Evolutionary conservation across 306 rosid genomes (phyloP), one percentile per base, ranked within the genome.

Genomic region (Abrus precatorius): DNA sequence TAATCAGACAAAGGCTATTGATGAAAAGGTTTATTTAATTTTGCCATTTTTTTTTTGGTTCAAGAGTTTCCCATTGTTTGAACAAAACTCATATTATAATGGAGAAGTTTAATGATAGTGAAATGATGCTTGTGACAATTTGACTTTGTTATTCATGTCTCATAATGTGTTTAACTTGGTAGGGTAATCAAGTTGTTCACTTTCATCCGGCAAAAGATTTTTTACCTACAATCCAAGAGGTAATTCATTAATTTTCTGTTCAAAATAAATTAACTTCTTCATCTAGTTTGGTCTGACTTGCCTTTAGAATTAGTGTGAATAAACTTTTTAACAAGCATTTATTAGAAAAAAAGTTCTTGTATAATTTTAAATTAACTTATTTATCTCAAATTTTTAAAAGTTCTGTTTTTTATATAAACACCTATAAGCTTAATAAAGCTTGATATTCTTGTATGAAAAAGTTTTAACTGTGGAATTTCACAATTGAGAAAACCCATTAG

Each of bases 141-240:
- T 50, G 40, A 52, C 6, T 56, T 14, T 74, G 50, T 62, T 56
- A 57, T 49, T 34, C n/a, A 33, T 56, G 27, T 80, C 52, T 20
- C 30, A n/a, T 27, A 30, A 38, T 30, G 8, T 77, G 53, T 29
- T 20, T 11, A 5, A 20, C 12, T 83, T 59, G 78, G 3, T 54
- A 90, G 94, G 91, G 94, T 56, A 86, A 88, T n/a, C 82, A 83
- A 36, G 73, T 78, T 56, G 84, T 85, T 64, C 53, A 74, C 68
- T 91, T 85, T 69, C 88, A 74, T 59, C 95, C 95, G 0, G 91
- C 91, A 33, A 77, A 54, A 54, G 88, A 82, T 9, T 87, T 82
- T 77, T 54, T 86, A 27, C 86, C 90, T 12, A 63, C 77, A 13
- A 82, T 91, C 71, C 75, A 82, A 59, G 77, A 84, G 92, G 95